Evolutionary conservation across 306 rosid genomes (phyloP).

Genomic region (Sicyos edulis): DNA sequence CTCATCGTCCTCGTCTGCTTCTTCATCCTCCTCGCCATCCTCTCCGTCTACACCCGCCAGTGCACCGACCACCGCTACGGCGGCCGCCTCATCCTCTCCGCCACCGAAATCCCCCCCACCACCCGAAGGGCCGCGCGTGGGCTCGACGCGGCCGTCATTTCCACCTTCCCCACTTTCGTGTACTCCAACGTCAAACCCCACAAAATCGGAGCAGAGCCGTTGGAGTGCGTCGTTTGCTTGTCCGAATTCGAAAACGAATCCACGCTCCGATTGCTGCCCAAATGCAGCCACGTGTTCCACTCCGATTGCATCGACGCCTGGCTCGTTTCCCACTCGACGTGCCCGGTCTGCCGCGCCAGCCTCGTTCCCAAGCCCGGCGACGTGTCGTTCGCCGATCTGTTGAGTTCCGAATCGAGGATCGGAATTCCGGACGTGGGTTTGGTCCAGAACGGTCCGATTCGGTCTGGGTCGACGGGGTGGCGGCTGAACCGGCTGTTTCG

Average conservation of each 20-base stretch:
- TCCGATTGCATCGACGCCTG: slow-evolving; percentile 67
- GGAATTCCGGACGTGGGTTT: slow-evolving; percentile 1
- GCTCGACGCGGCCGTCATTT: slow-evolving; percentile 44
- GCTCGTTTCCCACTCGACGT: slow-evolving; percentile 65
- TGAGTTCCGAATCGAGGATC: slow-evolving; percentile 10
- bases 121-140: slow-evolving; percentile 38
- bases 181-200: slow-evolving; percentile 66
- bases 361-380: slow-evolving; percentile 49
- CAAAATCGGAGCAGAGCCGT: slow-evolving; percentile 55
- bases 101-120: slow-evolving; percentile 15
- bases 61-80: slow-evolving; percentile 45
- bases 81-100: slow-evolving; percentile 29
- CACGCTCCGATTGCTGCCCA: slow-evolving; percentile 82
- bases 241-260: slow-evolving; percentile 66
- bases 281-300: slow-evolving; percentile 89
- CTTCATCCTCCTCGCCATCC: slow-evolving; percentile 55
- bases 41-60: slow-evolving; percentile 79
- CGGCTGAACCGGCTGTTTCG: slow-evolving; percentile 10
- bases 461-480: slow-evolving; percentile 23
- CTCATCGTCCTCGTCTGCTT: slow-evolving; percentile 42
- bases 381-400: slow-evolving; percentile 6
- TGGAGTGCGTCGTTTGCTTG: slow-evolving; percentile 85
- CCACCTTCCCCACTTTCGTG: slow-evolving; percentile 60
- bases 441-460: neutral
- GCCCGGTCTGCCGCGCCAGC: slow-evolving; percentile 83